Conservation (phyloP, 768 basidiomycete species). For the Leucosporidium yakuticum region DNA sequence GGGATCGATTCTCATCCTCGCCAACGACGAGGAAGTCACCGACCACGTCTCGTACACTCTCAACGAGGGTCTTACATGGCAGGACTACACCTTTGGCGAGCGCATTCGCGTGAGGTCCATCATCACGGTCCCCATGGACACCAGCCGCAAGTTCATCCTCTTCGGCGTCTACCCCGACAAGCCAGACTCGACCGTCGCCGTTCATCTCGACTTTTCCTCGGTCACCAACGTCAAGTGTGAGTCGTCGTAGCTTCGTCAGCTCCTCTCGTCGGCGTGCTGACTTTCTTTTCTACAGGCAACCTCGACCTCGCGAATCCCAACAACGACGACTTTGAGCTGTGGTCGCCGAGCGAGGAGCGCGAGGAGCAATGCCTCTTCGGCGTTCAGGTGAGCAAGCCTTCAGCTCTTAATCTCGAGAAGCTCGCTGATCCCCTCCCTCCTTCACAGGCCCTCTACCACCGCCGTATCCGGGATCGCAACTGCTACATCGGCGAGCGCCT, state of each 20-base stretch:
- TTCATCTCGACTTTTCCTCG: conserved; percentile 83
- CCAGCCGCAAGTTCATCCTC: conserved; percentile 81
- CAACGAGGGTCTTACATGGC: conserved; percentile 82
- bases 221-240: conserved; percentile 70
- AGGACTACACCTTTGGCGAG: conserved; percentile 76
- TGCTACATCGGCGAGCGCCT: conserved; percentile 73
- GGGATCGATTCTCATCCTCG: conserved; percentile 85
- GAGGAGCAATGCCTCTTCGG: conserved; percentile 86
- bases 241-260: conserved; percentile 37
- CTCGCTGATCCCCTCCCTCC: conserved; percentile 1
- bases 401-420: not conserved
- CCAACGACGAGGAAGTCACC: conserved; percentile 89
- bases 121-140: conserved; percentile 83
- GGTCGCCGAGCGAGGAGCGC: conserved; percentile 91
- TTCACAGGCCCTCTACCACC: conserved; percentile 77
- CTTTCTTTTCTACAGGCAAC: conserved; percentile 51
- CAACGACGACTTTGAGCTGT: conserved; percentile 90
- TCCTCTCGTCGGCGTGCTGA: not conserved
- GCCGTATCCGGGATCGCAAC: conserved; percentile 67
- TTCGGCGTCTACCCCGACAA: conserved; percentile 58
- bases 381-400: conserved; percentile 56
- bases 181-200: conserved; percentile 53
- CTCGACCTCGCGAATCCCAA: conserved; percentile 57
- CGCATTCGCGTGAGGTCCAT: conserved; percentile 68
- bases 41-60: conserved; percentile 83